Percentiles rank a stretch among this genome's conserved stretches.
phyloP scores from a whole-genome alignment of 1,284 basidiomycete species.

The Ganoderma sinense region DNA sequence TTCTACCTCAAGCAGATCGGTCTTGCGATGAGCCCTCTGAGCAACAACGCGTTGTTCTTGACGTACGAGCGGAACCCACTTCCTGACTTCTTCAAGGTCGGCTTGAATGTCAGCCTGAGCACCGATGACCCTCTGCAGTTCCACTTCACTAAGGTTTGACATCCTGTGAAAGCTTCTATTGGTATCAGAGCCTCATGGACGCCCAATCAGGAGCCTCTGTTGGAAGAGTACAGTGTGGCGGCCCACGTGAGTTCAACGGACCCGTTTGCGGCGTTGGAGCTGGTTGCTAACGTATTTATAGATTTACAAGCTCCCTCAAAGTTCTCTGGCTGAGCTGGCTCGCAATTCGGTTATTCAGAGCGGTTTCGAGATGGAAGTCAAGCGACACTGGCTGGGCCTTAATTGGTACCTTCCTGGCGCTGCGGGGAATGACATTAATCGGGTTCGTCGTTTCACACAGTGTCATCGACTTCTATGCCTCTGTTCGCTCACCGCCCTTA shows the following conservation, averaged over 20 bases:
- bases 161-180: neutral
- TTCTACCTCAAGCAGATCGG: conserved; percentile 98
- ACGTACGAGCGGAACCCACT: conserved; percentile 98
- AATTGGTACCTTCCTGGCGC: conserved; percentile 91
- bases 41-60: conserved; percentile 97
- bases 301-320: conserved; percentile 93
- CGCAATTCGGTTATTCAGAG: conserved; percentile 96
- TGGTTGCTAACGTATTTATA: conserved; percentile 37
- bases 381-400: conserved; percentile 95
- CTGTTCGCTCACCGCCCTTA: conserved; percentile 28
- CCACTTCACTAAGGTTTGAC: conserved; percentile 90
- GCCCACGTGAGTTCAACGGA: conserved; percentile 74
- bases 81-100: conserved; percentile 96
- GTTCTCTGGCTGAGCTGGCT: conserved; percentile 88
- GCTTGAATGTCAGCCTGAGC: conserved; percentile 95
- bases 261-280: neutral
- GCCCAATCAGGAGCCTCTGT: conserved; percentile 78
- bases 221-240: conserved; percentile 98
- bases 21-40: conserved; percentile 97
- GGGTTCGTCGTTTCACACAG: conserved; percentile 54
- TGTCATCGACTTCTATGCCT: conserved; percentile 10
- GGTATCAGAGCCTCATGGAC: neutral
- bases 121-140: conserved; percentile 97
- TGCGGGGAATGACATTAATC: conserved; percentile 91
- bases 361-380: conserved; percentile 99